phyloP scores from a whole-genome alignment of 148 eudicot genomes.

The Cornus controversa region DNA sequence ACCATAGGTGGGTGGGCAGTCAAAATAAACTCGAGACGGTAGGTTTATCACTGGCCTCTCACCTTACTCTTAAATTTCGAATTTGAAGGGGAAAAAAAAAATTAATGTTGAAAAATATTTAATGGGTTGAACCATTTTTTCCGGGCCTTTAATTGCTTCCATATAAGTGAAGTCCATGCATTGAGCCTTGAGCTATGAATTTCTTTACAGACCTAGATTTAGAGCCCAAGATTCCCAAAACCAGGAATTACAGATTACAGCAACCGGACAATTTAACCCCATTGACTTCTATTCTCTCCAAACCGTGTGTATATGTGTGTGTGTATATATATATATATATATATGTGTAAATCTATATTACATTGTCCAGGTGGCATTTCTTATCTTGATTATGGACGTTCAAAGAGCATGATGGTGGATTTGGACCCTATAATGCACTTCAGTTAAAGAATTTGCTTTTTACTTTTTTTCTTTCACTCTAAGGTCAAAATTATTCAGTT shows the following conservation, averaged over 20 bases:
- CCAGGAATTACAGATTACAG: too few relatives aligned
- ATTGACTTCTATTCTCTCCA: not conserved
- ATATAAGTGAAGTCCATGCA: too few relatives aligned
- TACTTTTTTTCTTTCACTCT: not conserved
- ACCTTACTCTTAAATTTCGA: too few relatives aligned
- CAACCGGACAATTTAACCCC: too few relatives aligned
- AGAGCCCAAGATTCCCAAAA: not conserved
- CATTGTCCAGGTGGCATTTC: not conserved
- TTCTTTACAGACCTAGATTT: not conserved
- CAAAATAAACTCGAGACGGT: too few relatives aligned
- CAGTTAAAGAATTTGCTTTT: constrained; percentile 13
- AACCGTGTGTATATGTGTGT: not conserved
- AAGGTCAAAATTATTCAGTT: constrained; percentile 22
- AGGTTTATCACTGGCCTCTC: too few relatives aligned
- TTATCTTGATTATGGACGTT: constrained; percentile 6
- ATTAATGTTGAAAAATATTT: too few relatives aligned
- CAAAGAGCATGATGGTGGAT: constrained; percentile 24
- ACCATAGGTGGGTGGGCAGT: too few relatives aligned
- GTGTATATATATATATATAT: too few relatives aligned
- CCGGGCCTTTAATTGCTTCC: too few relatives aligned
- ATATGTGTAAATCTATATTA: not conserved
- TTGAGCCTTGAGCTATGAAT: not conserved
- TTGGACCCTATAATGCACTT: constrained; percentile 25
- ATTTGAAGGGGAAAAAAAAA: too few relatives aligned
- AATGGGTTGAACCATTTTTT: too few relatives aligned